A percentile compares a stretch with the other conserved stretches of the same genome.
Conservation (phyloP, 2,329 filamentous ascomycete genomes). For the Geosmithia flava region DNA sequence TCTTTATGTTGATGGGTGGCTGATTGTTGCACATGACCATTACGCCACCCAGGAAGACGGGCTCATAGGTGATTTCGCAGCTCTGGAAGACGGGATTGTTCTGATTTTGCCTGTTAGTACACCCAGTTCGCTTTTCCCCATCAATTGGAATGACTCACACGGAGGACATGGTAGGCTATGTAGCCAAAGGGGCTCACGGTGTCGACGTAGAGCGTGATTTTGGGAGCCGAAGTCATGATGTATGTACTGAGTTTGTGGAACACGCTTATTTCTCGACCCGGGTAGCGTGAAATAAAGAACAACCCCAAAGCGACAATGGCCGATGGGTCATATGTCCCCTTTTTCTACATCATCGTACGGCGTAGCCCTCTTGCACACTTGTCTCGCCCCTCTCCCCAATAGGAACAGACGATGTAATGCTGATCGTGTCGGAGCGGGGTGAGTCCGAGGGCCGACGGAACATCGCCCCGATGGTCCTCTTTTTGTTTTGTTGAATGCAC, state of each 20-base stretch:
- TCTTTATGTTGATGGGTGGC: constrained; percentile 21
- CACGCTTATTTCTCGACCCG: too few species aligned
- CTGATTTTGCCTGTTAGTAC: constrained; percentile 6
- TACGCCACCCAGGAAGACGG: constrained; percentile 23
- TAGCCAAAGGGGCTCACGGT: constrained; percentile 26
- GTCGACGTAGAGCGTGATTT: constrained; percentile 24
- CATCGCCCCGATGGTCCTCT: too few species aligned
- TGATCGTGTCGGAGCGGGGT: too few species aligned
- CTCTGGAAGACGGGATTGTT: constrained; percentile 15
- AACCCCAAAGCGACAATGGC: too few species aligned
- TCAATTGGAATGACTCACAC: constrained; percentile 14
- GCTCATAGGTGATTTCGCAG: constrained; percentile 19
- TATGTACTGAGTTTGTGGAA: background rate
- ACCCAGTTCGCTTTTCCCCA: background rate
- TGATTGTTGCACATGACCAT: constrained; percentile 24
- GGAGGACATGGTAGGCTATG: constrained; percentile 21
- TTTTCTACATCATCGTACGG: too few species aligned
- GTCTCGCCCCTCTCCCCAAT: too few species aligned
- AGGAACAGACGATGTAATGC: too few species aligned
- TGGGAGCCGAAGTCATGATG: background rate
- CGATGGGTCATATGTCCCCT: too few species aligned
- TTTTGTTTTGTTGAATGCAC: too few species aligned
- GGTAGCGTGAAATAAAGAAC: too few species aligned
- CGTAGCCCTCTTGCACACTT: too few species aligned
- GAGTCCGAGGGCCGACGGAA: too few species aligned